A percentile compares a stretch with the other conserved stretches of the same genome.
These are phyloP conservation scores for Kwoniella mangroviensis DNA, from an alignment of 768 basidiomycete genomes.

Conservation along the genomic window DNA sequence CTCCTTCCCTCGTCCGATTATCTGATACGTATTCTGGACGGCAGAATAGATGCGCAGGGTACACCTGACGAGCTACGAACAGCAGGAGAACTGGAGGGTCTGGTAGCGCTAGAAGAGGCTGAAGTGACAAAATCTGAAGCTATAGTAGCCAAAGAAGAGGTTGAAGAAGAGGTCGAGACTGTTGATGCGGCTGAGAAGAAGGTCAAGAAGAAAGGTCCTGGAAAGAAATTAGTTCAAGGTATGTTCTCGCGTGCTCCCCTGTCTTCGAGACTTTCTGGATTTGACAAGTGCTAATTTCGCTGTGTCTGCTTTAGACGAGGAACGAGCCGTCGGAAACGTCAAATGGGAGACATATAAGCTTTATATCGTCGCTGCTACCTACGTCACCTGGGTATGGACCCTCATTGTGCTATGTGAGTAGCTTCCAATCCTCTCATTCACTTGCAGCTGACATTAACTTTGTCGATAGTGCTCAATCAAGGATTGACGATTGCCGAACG, in stretches of 20 bases:
- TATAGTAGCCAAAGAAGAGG: slow-evolving; percentile 31
- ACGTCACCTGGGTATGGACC: slow-evolving; percentile 47
- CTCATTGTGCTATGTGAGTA: slow-evolving; percentile 67
- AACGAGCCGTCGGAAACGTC: slow-evolving; percentile 77
- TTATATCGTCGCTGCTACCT: slow-evolving; percentile 58
- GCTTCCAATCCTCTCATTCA: background rate
- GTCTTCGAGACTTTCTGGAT: no score
- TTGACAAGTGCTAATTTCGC: background rate
- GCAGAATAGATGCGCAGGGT: slow-evolving; percentile 77
- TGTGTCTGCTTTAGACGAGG: slow-evolving; percentile 48
- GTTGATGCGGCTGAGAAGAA: slow-evolving; percentile 49
- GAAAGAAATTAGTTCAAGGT: slow-evolving; percentile 48
- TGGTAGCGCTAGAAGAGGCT: slow-evolving; percentile 63
- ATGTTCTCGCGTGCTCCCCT: slow-evolving; percentile 4
- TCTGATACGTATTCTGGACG: slow-evolving; percentile 78
- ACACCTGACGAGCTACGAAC: slow-evolving; percentile 68
- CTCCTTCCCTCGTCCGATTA: slow-evolving; percentile 75
- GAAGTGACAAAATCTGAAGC: slow-evolving; percentile 52
- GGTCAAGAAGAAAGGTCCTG: slow-evolving; percentile 48
- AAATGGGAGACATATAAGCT: slow-evolving; percentile 71
- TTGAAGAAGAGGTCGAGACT: slow-evolving; percentile 46
- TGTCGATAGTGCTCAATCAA: slow-evolving; percentile 40
- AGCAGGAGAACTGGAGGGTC: slow-evolving; percentile 67
- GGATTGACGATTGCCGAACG: slow-evolving; percentile 42
- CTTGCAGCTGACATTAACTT: slow-evolving; percentile 2